Evolutionary conservation across 805 yeast species (phyloP), one percentile per base, ranked within the genome.

Genomic region (Hanseniaspora thailandica): DNA sequence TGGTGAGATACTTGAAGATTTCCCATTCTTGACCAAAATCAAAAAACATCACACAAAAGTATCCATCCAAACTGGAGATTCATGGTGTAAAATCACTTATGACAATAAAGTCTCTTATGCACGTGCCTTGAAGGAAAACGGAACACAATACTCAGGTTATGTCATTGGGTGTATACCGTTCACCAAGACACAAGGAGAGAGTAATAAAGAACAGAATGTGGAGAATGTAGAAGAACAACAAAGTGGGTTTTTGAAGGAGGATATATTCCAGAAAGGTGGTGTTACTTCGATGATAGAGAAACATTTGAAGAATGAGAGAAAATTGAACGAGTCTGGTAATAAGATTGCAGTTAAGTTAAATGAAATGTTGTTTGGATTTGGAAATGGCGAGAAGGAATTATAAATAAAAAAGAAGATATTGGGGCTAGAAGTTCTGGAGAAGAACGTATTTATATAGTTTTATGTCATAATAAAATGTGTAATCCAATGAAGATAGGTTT

Each of bases 41-140:
- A 44, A 41, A 0, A 55, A 44, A 19, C 68, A 65, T 55, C 25
- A 28, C 19, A 43, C 12, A 2, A 71, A 67, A 58, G 65, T 70
- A 62, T 94, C 96, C 3, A 82, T 90, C 8, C 84, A 79, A 66
- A 76, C 89, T 12, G 97, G 97, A 1, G 76, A 80, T 45, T 81
- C 86, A 38, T 90, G 97, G 97, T 80, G 89, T n/a, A 85, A 88
- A 63, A 64, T 90, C 52, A 89, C 97, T 3, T 93, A 79, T 65
- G 83, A 80, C 55, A 82, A 81, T 55, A 77, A 84, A 7, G 71
- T 82, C 1, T 76, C 89, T 9, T 96, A 95, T 2, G 66, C 78
- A 17, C 79, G 95, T 53, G 96, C 98, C 0, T 69, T 89, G 43
- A 81, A 84, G 58, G 96, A 88, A 62, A 85, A 86, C 63, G 95